Percentiles rank a stretch among this genome's conserved stretches.
Conservation (phyloP, 2,329 filamentous ascomycete genomes). For the Epichloe glyceriae region DNA sequence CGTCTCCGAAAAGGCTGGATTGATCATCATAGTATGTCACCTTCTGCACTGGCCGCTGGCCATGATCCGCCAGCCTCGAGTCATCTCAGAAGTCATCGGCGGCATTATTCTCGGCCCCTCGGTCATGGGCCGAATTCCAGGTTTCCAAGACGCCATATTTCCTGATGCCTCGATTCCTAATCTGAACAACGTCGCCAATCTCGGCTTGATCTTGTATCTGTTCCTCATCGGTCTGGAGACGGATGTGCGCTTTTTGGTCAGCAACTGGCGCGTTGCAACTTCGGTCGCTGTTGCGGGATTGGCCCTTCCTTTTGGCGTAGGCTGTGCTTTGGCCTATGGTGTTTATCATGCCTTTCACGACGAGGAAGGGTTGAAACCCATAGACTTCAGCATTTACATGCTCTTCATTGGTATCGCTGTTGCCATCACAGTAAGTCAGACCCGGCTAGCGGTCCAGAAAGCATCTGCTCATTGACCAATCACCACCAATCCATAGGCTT, state of each 20-base stretch:
- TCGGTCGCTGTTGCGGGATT: conserved; percentile 71
- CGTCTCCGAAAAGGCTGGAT: conserved; percentile 21
- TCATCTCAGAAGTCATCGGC: conserved; percentile 77
- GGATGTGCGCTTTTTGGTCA: conserved; percentile 61
- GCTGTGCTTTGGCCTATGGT: conserved; percentile 68
- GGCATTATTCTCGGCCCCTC: conserved; percentile 77
- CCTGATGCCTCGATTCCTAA: conserved; percentile 61
- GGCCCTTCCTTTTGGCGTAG: conserved; percentile 69
- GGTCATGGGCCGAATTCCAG: conserved; percentile 74
- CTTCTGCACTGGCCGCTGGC: conserved; percentile 61
- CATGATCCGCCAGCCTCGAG: conserved; percentile 64
- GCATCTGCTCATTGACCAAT: background rate
- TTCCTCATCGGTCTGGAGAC: conserved; percentile 84
- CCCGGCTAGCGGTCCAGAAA: background rate
- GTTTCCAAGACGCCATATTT: conserved; percentile 66
- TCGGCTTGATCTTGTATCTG: conserved; percentile 73
- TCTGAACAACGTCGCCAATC: conserved; percentile 64
- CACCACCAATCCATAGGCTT: conserved; percentile 28
- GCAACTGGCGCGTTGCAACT: conserved; percentile 69
- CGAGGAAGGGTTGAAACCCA: conserved; percentile 25
- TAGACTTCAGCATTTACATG: conserved; percentile 42
- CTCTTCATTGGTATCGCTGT: conserved; percentile 85
- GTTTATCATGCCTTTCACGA: conserved; percentile 59
- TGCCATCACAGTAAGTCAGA: conserved; percentile 55
- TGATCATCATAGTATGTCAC: conserved; percentile 35